phyloP scores from a whole-genome alignment of 768 basidiomycete genomes.

The Lentinula raphanica region DNA sequence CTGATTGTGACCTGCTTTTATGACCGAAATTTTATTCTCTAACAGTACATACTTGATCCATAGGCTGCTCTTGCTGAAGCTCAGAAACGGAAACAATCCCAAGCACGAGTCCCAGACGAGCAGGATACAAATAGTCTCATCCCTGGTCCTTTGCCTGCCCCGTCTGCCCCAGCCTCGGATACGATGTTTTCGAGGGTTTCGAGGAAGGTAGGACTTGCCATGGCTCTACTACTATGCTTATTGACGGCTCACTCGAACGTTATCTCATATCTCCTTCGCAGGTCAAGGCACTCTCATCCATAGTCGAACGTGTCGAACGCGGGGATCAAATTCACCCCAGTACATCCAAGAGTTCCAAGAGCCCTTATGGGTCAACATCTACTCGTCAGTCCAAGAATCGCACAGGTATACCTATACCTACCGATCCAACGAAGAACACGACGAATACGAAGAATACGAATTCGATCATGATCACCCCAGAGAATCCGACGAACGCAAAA shows the following conservation, averaged over 20 bases:
- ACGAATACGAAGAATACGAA: no score
- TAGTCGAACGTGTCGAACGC: neutral
- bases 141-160: neutral
- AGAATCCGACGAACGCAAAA: no score
- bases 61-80: conserved; percentile 1
- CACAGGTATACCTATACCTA: neutral
- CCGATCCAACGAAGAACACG: neutral
- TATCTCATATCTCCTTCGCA: no score
- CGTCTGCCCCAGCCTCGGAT: neutral
- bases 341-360: neutral
- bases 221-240: no score
- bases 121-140: conserved; percentile 4
- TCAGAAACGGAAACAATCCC: neutral
- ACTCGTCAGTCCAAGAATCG: neutral
- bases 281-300: neutral
- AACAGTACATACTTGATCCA: neutral
- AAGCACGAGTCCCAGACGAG: neutral
- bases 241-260: no score
- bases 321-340: neutral
- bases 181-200: neutral
- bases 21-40: no score
- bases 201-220: neutral
- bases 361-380: neutral
- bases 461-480: no score
- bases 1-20: no score